Conservation (phyloP, 345 rosid species). For the Gossypioides kirkii region DNA sequence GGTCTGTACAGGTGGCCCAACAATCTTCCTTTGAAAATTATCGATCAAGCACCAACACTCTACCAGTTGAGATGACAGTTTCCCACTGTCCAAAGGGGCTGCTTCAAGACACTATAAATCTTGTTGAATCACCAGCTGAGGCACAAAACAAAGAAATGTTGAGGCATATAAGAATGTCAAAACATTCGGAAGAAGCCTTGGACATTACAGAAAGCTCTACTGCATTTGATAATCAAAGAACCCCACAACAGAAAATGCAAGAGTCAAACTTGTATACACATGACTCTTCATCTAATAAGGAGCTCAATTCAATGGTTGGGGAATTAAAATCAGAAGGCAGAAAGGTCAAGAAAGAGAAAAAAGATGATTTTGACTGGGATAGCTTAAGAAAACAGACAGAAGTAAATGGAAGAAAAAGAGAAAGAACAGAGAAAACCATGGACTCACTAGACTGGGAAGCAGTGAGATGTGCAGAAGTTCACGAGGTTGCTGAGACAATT, state of each 20-base stretch:
- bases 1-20: slow-evolving; percentile 17
- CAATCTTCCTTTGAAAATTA: slow-evolving; percentile 27
- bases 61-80: slow-evolving; percentile 22
- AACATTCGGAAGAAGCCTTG: slow-evolving; percentile 27
- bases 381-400: slow-evolving; percentile 58
- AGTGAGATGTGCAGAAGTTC: slow-evolving; percentile 54
- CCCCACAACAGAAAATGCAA: slow-evolving; percentile 23
- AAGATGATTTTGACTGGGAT: slow-evolving; percentile 69
- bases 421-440: slow-evolving; percentile 47
- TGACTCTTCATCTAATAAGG: slow-evolving; percentile 24
- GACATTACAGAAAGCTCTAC: slow-evolving; percentile 39
- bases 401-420: slow-evolving; percentile 42
- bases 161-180: slow-evolving; percentile 11
- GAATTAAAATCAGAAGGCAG: slow-evolving; percentile 41
- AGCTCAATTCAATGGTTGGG: slow-evolving; percentile 26
- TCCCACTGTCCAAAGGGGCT: slow-evolving; percentile 22
- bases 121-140: slow-evolving; percentile 19
- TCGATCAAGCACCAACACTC: slow-evolving; percentile 23
- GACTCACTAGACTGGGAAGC: slow-evolving; percentile 95
- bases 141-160: slow-evolving; percentile 30
- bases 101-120: slow-evolving; percentile 23
- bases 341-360: slow-evolving; percentile 43
- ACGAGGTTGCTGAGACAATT: slow-evolving; percentile 63
- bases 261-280: slow-evolving; percentile 30
- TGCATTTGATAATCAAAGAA: slow-evolving; percentile 27